Evolutionary conservation across 176 grass and related monocot genomes (phyloP).

Genomic region (Eleusine indica): DNA sequence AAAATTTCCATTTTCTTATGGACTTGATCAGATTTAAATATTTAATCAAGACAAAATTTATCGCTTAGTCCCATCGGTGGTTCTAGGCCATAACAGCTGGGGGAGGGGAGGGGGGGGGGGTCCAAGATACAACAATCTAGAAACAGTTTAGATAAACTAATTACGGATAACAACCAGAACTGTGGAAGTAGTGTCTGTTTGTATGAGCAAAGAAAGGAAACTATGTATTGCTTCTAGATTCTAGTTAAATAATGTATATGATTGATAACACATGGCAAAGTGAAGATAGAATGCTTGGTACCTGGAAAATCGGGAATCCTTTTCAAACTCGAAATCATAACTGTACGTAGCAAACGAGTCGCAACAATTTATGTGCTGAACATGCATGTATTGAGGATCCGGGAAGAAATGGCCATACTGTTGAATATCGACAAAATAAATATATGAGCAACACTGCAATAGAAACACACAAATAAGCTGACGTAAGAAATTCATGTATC

Average conservation of each 20-base stretch:
- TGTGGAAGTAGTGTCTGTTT: conserved; percentile 13
- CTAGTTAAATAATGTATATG: conserved; percentile 3
- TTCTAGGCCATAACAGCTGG: conserved; percentile 4
- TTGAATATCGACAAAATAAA: conserved; percentile 38
- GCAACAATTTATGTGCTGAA: conserved; percentile 98
- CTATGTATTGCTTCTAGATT: conserved; percentile 7
- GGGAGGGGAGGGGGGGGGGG: too few species aligned
- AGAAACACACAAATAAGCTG: conserved; percentile 21
- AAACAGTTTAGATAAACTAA: conserved; percentile 1
- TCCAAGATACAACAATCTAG: background rate
- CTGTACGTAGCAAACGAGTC: conserved; percentile 90
- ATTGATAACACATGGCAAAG: conserved; percentile 29
- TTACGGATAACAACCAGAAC: conserved; percentile 1
- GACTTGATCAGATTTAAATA: background rate
- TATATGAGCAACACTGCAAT: conserved; percentile 11
- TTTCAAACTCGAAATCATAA: conserved; percentile 92
- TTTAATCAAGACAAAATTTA: conserved; percentile 23
- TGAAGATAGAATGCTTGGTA: conserved; percentile 45
- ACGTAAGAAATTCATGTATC: conserved; percentile 15
- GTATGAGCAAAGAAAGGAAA: conserved; percentile 3
- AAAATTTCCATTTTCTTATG: background rate
- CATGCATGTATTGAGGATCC: conserved; percentile 96
- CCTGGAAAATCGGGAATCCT: conserved; percentile 76
- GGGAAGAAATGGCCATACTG: conserved; percentile 99
- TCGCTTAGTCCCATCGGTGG: background rate